These are phyloP conservation scores for Colletotrichum sp. DNA, from an alignment of 2,329 filamentous ascomycete genomes.

Conservation along the genomic window DNA sequence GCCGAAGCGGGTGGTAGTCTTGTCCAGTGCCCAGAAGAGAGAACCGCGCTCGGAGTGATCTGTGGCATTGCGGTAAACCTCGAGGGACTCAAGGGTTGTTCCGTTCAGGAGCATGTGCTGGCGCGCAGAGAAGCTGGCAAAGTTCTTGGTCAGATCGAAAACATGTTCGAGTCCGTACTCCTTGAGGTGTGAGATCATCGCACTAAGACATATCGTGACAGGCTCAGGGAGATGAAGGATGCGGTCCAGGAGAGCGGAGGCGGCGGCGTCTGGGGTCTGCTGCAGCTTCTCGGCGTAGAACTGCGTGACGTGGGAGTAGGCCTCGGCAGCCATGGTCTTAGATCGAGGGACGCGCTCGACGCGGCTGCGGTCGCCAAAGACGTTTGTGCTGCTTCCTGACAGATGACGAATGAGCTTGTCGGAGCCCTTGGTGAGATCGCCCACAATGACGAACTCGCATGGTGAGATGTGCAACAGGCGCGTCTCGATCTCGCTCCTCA, in stretches of 20 bases:
- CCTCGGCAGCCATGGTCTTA: slow-evolving; percentile 83
- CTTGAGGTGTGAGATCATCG: slow-evolving; percentile 92
- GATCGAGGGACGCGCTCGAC: slow-evolving; percentile 79
- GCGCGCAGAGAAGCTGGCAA: slow-evolving; percentile 90
- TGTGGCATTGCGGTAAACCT: slow-evolving; percentile 95
- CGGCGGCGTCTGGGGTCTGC: slow-evolving; percentile 36
- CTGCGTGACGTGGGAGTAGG: slow-evolving; percentile 86
- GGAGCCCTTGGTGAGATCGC: slow-evolving; percentile 86
- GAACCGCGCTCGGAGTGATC: slow-evolving; percentile 86
- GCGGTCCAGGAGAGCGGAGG: slow-evolving; percentile 78
- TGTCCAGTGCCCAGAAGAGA: slow-evolving; percentile 93
- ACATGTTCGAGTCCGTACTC: slow-evolving; percentile 96
- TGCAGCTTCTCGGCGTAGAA: slow-evolving; percentile 92
- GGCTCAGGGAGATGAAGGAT: slow-evolving; percentile 84
- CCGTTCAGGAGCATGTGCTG: slow-evolving; percentile 97
- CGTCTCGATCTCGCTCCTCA: slow-evolving; percentile 96
- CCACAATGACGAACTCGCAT: slow-evolving; percentile 93
- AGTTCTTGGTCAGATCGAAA: slow-evolving; percentile 95
- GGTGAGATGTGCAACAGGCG: slow-evolving; percentile 94
- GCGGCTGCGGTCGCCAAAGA: slow-evolving; percentile 89
- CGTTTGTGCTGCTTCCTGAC: slow-evolving; percentile 86
- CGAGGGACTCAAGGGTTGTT: slow-evolving; percentile 90
- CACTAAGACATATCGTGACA: slow-evolving; percentile 90
- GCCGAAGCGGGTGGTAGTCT: slow-evolving; percentile 89
- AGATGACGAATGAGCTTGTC: slow-evolving; percentile 92